phyloP scores from a whole-genome alignment of 1,284 basidiomycete species.

The Pseudozyma pruni region DNA sequence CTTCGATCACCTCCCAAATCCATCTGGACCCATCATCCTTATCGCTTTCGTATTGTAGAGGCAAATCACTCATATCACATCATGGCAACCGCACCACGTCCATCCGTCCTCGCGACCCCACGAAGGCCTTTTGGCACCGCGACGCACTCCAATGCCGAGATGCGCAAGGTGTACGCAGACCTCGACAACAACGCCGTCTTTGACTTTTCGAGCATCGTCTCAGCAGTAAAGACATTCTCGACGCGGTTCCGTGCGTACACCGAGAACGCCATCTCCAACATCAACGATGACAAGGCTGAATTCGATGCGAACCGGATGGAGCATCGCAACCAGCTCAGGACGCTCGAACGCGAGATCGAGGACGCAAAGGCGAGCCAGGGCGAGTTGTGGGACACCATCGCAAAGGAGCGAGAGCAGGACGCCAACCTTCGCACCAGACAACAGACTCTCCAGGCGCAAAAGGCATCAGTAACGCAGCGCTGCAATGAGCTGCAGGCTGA shows the following conservation, averaged over 20 bases:
- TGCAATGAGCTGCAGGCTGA: constrained; percentile 52
- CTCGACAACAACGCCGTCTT: constrained; percentile 50
- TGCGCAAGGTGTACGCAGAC: constrained; percentile 47
- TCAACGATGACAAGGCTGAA: constrained; percentile 53
- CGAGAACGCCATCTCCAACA: constrained; percentile 51
- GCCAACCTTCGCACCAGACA: constrained; percentile 47
- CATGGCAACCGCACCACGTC: constrained; percentile 35
- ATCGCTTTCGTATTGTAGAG: too few species aligned
- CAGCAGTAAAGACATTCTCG: constrained; percentile 45
- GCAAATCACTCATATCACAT: too few species aligned
- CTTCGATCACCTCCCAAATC: too few species aligned
- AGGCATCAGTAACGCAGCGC: constrained; percentile 50
- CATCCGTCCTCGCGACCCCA: constrained; percentile 41
- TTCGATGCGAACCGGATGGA: constrained; percentile 52
- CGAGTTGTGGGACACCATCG: constrained; percentile 59
- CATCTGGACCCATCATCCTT: too few species aligned
- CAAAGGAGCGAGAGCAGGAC: constrained; percentile 54
- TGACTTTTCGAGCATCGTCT: constrained; percentile 55
- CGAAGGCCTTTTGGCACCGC: constrained; percentile 34
- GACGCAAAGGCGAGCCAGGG: constrained; percentile 52
- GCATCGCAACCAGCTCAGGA: constrained; percentile 41
- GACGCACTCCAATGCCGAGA: constrained; percentile 40
- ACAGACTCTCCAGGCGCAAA: constrained; percentile 50
- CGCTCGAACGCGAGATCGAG: constrained; percentile 56
- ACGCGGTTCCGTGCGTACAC: constrained; percentile 54